phyloP scores from a whole-genome alignment of 2,329 filamentous ascomycete genomes.

The Emmonsiellopsis sp. region DNA sequence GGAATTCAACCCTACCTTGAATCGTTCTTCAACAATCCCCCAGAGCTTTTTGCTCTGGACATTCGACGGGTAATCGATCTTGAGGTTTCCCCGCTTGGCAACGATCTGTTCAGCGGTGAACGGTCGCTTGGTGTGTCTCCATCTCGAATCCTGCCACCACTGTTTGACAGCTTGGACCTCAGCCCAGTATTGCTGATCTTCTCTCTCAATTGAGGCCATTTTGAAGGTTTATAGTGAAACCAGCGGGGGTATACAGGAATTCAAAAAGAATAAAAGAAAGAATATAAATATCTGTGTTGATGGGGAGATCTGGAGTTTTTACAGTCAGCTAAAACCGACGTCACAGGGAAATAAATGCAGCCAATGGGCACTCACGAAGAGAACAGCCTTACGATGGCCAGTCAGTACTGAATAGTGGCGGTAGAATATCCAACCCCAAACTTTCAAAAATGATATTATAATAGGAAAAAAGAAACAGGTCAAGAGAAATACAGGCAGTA shows the following conservation, averaged over 20 bases:
- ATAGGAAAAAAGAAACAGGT: neutral
- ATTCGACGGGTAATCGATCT: constrained; percentile 87
- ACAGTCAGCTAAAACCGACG: constrained; percentile 16
- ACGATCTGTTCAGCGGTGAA: constrained; percentile 97
- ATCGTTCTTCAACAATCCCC: constrained; percentile 77
- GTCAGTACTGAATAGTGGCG: neutral
- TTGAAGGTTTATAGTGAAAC: constrained; percentile 9
- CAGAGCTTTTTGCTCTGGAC: constrained; percentile 88
- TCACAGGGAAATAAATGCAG: constrained; percentile 2
- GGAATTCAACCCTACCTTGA: constrained; percentile 51
- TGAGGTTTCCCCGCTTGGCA: constrained; percentile 83
- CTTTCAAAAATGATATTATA: neutral
- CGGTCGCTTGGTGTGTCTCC: constrained; percentile 83
- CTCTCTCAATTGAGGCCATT: constrained; percentile 48
- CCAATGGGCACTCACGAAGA: neutral
- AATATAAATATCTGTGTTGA: constrained; percentile 14
- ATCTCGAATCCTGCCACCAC: constrained; percentile 91
- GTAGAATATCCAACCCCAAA: neutral
- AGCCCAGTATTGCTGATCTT: constrained; percentile 65
- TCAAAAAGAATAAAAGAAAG: constrained; percentile 8
- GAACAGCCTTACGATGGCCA: neutral
- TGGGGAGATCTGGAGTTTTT: constrained; percentile 2
- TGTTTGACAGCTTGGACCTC: constrained; percentile 83
- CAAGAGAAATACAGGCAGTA: neutral
- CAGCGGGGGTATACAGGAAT: constrained; percentile 1